Conservation (phyloP, 176 grass and related monocot species). For the bread wheat (Triticum aestivum) region IWGSC_CS_RefSeq_v2.1 NC_057808.1:78446573-78447072, state of each 20-base stretch:
- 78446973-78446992: slow-evolving; percentile 75
- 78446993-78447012: slow-evolving; percentile 81
- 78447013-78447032: slow-evolving; percentile 67
- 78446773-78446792: neutral
- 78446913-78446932: slow-evolving; percentile 62
- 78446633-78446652: neutral
- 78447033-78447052: slow-evolving; percentile 69
- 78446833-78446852: neutral
- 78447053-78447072: slow-evolving; percentile 60
- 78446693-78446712: neutral
- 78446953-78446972: slow-evolving; percentile 66
- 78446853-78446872: slow-evolving; percentile 10
- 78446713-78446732: slow-evolving; percentile 6
- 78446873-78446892: neutral
- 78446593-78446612: neutral
- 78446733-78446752: neutral
- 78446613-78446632: neutral
- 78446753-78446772: neutral
- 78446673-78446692: neutral
- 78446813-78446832: neutral
- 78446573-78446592: neutral
- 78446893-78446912: slow-evolving; percentile 54
- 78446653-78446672: neutral
- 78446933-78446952: slow-evolving; percentile 64
- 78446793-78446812: neutral